phyloP scores from a whole-genome alignment of 148 eudicot species.

The Rhododendron mucronatum region DNA sequence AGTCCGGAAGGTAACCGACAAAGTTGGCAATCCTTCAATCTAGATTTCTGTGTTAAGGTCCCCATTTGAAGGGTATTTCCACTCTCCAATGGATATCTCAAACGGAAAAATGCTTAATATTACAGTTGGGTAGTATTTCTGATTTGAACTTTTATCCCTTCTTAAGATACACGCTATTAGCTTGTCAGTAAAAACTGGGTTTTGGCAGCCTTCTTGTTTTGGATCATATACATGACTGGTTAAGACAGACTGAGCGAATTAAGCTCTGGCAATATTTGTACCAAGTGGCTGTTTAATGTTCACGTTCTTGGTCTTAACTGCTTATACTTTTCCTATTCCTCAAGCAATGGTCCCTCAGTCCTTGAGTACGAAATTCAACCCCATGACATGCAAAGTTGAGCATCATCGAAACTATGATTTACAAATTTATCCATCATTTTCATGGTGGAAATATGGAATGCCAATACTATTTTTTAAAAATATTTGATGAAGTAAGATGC shows the following conservation, averaged over 20 bases:
- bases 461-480: too few species aligned
- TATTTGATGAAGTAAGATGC: background rate
- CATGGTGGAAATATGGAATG: background rate
- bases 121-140: background rate
- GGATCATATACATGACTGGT: background rate
- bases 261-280: background rate
- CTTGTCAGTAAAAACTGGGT: background rate
- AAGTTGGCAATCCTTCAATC: background rate
- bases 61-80: background rate
- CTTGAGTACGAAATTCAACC: background rate
- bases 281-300: background rate
- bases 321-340: background rate
- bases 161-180: background rate
- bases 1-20: slow-evolving; percentile 70
- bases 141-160: background rate
- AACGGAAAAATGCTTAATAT: background rate
- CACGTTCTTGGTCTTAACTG: background rate
- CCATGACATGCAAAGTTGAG: background rate
- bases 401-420: background rate
- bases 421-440: background rate
- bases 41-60: background rate
- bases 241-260: background rate
- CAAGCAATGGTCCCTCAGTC: background rate
- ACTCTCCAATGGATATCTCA: background rate
- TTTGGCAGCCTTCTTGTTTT: background rate